Base-by-base conservation (phyloP, 495 filamentous ascomycete species). In the Aspergillus nanangensis region DNA sequence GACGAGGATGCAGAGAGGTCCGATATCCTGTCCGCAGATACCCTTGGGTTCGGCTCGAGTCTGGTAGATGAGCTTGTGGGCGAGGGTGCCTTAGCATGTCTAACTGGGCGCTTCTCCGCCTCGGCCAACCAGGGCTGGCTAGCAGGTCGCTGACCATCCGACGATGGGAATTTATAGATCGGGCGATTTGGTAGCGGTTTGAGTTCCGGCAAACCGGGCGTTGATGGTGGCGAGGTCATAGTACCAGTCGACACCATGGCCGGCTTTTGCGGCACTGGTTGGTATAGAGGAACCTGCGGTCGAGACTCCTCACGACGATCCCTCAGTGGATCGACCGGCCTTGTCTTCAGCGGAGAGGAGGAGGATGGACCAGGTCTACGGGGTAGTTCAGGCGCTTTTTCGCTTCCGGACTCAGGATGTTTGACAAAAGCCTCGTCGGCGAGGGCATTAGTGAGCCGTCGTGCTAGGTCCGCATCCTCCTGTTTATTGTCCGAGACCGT, bases 191-290 rank as follows among this genome's bases (percentile, higher is more conserved):
- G 56, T 4, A n/a, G n/a, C n/a, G 65, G 53, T 17, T 64, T 75
- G 29, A 65, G 54, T 47, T 75, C 69, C 18, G 63, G 50, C 50
- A 69, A 57, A 15, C 65, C 67, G 29, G 82, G 80, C 18, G 82
- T 77, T n/a, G 79, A 74, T 7, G 87, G 73, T 15, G 80, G 85
- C 19, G 83, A 85, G 20, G 92, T 95, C 87, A 94, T 95, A 2
- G 89, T 95, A 24, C 91, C 93, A 10, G 84, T 93, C 3, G 93
- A 96, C n/a, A 95, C 82, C 84, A 93, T 95, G 5, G 56, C 47
- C 4, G 84, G 82, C 42, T 72, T 76, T 51, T 73, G 75, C 25
- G 83, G 78, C 18, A 72, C 71, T 3, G 82, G 74, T 51, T 84
- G 77, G 48, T 83, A 77, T 21, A 77, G 62, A 25, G 75, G 73